phyloP scores from a whole-genome alignment of 1,284 basidiomycete genomes.

The Sporisorium sorghi region DNA sequence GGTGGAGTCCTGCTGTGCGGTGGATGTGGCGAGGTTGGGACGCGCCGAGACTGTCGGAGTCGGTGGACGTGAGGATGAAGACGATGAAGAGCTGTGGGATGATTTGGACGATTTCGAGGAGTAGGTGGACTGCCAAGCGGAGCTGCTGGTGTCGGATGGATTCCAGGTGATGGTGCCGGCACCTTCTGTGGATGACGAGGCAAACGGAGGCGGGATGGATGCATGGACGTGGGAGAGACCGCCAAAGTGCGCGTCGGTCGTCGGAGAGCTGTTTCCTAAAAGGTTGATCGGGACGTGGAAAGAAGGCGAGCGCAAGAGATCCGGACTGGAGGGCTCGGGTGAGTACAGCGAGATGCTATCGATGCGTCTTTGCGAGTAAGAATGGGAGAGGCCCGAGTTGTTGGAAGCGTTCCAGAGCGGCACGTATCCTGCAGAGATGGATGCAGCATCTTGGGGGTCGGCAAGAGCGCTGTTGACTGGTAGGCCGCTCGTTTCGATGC shows the following conservation, averaged over 20 bases:
- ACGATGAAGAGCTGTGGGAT: conserved; percentile 32
- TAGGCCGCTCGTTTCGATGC: conserved; percentile 7
- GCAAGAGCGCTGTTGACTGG: not conserved
- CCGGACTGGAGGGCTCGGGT: not conserved
- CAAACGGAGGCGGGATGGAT: not conserved
- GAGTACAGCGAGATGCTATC: conserved; percentile 11
- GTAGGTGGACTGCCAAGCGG: conserved; percentile 21
- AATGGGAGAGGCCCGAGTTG: not conserved
- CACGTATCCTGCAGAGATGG: conserved; percentile 16
- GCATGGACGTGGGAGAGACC: not conserved
- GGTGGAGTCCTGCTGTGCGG: conserved; percentile 33
- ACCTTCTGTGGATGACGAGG: not conserved
- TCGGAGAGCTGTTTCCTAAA: conserved; percentile 4
- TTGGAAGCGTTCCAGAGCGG: conserved; percentile 32
- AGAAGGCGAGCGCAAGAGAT: not conserved
- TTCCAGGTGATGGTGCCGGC: conserved; percentile 9
- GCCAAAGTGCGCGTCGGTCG: not conserved
- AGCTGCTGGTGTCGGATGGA: conserved; percentile 12
- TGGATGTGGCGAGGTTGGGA: conserved; percentile 30
- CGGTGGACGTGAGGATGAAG: conserved; percentile 31
- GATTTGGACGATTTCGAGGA: conserved; percentile 27
- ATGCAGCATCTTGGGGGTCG: not conserved
- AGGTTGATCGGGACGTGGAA: conserved; percentile 24
- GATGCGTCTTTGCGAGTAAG: not conserved
- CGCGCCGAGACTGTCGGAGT: conserved; percentile 33